phyloP scores from a whole-genome alignment of 768 basidiomycete genomes.

The Lactarius pseudohatsudake region DNA sequence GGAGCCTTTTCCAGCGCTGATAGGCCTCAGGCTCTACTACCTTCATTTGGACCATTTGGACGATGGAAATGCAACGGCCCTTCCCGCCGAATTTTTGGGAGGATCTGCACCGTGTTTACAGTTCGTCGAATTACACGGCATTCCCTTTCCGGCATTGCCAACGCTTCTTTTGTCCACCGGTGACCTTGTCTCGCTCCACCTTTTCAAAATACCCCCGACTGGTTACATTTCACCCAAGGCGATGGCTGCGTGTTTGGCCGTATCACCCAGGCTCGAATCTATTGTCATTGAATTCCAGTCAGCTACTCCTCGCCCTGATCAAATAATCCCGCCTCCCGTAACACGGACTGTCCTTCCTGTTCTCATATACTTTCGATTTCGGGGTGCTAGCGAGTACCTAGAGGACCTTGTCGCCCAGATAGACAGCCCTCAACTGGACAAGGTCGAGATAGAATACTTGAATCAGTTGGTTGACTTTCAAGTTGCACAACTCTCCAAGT shows the following conservation, averaged over 20 bases:
- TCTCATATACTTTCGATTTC: neutral
- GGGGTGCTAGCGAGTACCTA: neutral
- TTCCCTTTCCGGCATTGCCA: neutral
- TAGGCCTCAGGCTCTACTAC: too few relatives aligned
- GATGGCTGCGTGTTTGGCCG: neutral
- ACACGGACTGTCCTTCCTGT: neutral
- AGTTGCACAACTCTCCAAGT: neutral
- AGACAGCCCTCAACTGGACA: neutral
- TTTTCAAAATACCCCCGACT: neutral
- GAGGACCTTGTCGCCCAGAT: neutral
- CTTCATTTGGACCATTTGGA: too few relatives aligned
- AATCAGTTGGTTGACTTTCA: neutral
- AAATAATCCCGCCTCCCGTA: neutral
- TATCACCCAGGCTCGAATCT: neutral
- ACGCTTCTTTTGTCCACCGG: neutral
- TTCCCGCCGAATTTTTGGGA: neutral
- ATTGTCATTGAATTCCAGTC: neutral
- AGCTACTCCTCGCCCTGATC: neutral
- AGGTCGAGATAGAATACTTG: rapidly evolving
- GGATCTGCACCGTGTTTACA: neutral
- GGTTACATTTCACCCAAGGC: neutral
- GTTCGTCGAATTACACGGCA: neutral
- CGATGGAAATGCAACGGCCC: neutral
- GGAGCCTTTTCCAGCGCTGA: neutral
- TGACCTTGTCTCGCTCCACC: neutral